Conservation (phyloP, 192 early-diverging fungal species). For the Coemansia sp. region DNA sequence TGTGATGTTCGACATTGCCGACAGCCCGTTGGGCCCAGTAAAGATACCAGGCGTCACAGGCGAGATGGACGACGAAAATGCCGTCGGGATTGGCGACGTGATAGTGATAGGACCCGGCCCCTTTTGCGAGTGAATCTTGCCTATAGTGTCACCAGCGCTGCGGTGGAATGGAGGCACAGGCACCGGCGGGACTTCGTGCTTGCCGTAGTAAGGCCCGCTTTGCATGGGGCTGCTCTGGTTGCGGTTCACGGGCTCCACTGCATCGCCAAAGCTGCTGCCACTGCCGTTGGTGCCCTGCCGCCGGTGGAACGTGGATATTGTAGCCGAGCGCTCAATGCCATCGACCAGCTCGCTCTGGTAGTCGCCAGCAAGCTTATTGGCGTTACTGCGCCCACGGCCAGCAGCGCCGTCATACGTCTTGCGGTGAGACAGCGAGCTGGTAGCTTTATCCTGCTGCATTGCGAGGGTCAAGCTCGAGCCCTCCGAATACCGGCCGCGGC, state of each 20-base stretch:
- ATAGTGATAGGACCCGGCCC: constrained; percentile 30
- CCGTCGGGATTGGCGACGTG: constrained; percentile 32
- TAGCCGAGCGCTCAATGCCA: constrained; percentile 48
- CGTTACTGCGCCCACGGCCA: constrained; percentile 18
- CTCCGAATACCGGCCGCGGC: constrained; percentile 49
- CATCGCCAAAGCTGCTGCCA: constrained; percentile 33
- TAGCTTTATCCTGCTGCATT: constrained; percentile 42
- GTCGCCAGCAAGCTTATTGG: constrained; percentile 40
- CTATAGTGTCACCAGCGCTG: constrained; percentile 1
- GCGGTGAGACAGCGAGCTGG: constrained; percentile 28
- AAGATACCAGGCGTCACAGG: constrained; percentile 32
- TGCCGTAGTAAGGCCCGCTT: constrained; percentile 18
- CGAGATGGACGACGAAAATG: constrained; percentile 41
- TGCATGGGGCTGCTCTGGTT: constrained; percentile 41
- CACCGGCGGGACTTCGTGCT: constrained; percentile 28
- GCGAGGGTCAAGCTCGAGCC: constrained; percentile 41
- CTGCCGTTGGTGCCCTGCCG: constrained; percentile 46
- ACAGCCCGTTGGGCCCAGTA: constrained; percentile 1
- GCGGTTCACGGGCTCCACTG: constrained; percentile 8
- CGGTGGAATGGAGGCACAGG: constrained; percentile 41
- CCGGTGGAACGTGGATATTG: constrained; percentile 37
- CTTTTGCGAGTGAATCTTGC: constrained; percentile 8
- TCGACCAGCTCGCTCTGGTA: constrained; percentile 41
- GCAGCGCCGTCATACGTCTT: constrained; percentile 50
- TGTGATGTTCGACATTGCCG: constrained; percentile 24